Base-by-base conservation (phyloP, 257 asterid genomes). In the Marsdenia floribunda region DNA sequence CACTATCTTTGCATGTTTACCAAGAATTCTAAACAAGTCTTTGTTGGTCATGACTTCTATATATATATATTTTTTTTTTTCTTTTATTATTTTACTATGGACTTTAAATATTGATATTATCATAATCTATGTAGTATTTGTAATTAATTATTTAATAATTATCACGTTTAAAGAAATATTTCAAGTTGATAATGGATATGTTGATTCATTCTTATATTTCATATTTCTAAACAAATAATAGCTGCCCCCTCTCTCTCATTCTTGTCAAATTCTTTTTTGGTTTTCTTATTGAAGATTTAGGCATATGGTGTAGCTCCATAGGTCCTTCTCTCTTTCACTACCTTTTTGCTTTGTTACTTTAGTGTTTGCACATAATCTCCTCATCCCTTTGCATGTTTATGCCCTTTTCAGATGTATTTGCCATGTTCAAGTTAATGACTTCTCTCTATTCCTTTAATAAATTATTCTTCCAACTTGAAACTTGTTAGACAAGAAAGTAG, bases 1-100 rank as follows among this genome's bases (percentile, higher is more conserved):
- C 71, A 72, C 82, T 76, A 80, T 74, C 60, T 61, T 53, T 64
- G 78, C 82, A 80, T 73, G 68, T 72, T 78, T 80, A 71, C 57
- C 72, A 69, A 68, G 50, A 53, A 22, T 33, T 58, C 80, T 68
- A 46, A 69, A 69, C 54, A 33, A 70, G 71, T 47, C 71, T 42
- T 19, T 49, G 26, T 16, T 6, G 63, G 59, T 19, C 57, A 74
- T 63, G 53, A 55, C 47, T 42, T 21, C 58, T 18, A 53, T 38
- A 19, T 46, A 15, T 22, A 9, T 18, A 19, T 46, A 15, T 22
- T 3, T 18, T 0, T 53, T 4, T 52, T 13, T 61, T 61, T 61
- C 33, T 29, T 29, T 29, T 0, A 26, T 26, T 42, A 61, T 61
- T 61, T 26, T 26, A 21, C 19, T 19, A 26, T 58, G 37, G 67